These are phyloP conservation scores for Candida dendrica DNA, from an alignment of 805 yeast species.

Conservation along the genomic window DNA sequence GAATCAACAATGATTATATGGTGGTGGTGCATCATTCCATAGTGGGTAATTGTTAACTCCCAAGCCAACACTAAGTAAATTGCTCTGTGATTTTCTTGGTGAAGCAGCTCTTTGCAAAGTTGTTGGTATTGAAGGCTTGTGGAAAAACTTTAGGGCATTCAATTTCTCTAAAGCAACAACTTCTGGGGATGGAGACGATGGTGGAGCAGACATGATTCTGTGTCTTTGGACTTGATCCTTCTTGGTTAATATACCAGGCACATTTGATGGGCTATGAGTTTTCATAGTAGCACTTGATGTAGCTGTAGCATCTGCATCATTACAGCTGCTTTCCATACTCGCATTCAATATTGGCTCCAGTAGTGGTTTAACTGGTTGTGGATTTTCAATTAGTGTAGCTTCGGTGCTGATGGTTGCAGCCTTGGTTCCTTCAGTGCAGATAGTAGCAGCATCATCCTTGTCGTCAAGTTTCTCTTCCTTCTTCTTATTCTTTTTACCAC, in stretches of 20 bases:
- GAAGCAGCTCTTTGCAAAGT: conserved; percentile 8
- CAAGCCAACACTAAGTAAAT: conserved; percentile 14
- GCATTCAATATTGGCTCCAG: neutral
- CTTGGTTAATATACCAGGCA: neutral
- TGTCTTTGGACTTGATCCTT: neutral
- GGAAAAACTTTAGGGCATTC: neutral
- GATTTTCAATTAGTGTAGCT: conserved; percentile 12
- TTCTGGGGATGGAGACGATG: conserved; percentile 4
- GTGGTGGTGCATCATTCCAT: conserved; percentile 10
- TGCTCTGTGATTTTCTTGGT: conserved; percentile 20
- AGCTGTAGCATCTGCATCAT: neutral
- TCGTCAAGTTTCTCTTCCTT: neutral
- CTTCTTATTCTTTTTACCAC: neutral
- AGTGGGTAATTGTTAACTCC: conserved; percentile 8
- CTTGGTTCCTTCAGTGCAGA: conserved; percentile 1
- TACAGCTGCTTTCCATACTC: too few species aligned
- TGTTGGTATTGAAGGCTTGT: neutral
- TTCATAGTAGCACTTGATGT: neutral
- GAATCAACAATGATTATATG: conserved; percentile 1
- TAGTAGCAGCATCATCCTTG: neutral
- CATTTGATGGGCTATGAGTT: neutral
- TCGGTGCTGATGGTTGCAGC: conserved; percentile 12
- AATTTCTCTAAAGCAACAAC: conserved; percentile 1
- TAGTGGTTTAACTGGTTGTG: neutral
- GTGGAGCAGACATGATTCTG: neutral